phyloP scores from a whole-genome alignment of 345 rosid species.

The Firmiana major region DNA sequence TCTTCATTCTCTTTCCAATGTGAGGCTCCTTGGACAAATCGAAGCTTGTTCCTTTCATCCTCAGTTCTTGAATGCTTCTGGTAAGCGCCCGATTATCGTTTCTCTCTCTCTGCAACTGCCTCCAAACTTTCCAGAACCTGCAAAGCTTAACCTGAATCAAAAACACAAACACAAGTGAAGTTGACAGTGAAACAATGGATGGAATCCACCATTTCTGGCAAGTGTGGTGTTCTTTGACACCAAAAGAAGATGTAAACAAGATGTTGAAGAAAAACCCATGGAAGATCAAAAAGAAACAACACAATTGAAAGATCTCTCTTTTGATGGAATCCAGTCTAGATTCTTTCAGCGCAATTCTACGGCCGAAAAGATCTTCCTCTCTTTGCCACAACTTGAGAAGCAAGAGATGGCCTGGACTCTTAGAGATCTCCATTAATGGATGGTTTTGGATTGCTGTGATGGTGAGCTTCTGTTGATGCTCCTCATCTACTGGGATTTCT shows the following conservation, averaged over 20 bases:
- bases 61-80: slow-evolving; percentile 74
- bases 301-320: slow-evolving; percentile 79
- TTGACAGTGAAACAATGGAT: slow-evolving; percentile 39
- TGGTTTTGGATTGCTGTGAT: slow-evolving; percentile 72
- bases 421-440: slow-evolving; percentile 84
- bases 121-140: slow-evolving; percentile 66
- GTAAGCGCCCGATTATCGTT: slow-evolving; percentile 61
- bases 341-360: slow-evolving; percentile 51
- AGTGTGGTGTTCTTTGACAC: slow-evolving; percentile 3
- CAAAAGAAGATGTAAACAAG: slow-evolving; percentile 53
- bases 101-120: slow-evolving; percentile 71
- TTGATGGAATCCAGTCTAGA: slow-evolving; percentile 68
- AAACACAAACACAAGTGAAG: slow-evolving; percentile 66
- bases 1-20: slow-evolving; percentile 78
- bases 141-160: slow-evolving; percentile 68
- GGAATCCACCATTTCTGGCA: slow-evolving; percentile 94
- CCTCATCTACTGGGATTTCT: slow-evolving; percentile 78
- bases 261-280: slow-evolving; percentile 66
- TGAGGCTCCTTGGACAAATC: slow-evolving; percentile 85
- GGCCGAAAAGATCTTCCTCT: slow-evolving; percentile 64
- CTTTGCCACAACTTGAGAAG: slow-evolving; percentile 93
- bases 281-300: slow-evolving; percentile 67
- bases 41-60: slow-evolving; percentile 93
- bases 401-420: slow-evolving; percentile 86
- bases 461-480: slow-evolving; percentile 50